Conservation (phyloP, 345 rosid species). For the Acer yangbiense region DNA sequence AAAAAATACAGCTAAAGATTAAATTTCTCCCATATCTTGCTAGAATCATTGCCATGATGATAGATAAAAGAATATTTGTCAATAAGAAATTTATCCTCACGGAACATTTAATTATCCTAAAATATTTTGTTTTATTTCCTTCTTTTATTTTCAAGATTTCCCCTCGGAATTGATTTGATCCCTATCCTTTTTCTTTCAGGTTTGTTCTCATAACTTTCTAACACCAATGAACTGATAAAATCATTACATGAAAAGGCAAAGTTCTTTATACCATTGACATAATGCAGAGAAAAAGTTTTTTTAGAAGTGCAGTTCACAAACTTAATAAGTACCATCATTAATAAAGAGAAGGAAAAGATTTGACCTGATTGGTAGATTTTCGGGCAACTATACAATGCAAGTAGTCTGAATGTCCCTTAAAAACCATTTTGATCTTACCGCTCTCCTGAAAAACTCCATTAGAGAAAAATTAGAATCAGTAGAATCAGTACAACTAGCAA, state of each 20-base stretch:
- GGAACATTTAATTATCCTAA: background rate
- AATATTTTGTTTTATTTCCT: background rate
- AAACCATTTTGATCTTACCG: conserved; percentile 67
- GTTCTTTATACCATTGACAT: background rate
- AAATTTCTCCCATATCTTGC: background rate
- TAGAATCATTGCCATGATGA: background rate
- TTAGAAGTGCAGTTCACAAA: background rate
- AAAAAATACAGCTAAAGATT: background rate
- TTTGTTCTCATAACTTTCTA: no score
- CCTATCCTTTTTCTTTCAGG: background rate
- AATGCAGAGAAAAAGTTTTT: background rate
- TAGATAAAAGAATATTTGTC: background rate
- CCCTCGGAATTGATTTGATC: background rate
- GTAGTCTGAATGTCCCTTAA: conserved; percentile 89
- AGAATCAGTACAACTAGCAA: conserved; percentile 12
- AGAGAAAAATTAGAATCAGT: conserved; percentile 4
- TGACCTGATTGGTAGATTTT: conserved; percentile 77
- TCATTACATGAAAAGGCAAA: background rate
- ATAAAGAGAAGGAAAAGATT: conserved; percentile 1
- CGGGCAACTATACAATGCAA: conserved; percentile 79
- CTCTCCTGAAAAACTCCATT: conserved; percentile 68
- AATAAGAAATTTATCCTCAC: background rate
- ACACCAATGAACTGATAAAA: background rate
- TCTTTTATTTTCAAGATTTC: background rate
- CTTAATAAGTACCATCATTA: background rate